Evolutionary conservation across 108 stramenopile genomes (phyloP).

Genomic region (Mayamaea pseudoterrestris): DNA sequence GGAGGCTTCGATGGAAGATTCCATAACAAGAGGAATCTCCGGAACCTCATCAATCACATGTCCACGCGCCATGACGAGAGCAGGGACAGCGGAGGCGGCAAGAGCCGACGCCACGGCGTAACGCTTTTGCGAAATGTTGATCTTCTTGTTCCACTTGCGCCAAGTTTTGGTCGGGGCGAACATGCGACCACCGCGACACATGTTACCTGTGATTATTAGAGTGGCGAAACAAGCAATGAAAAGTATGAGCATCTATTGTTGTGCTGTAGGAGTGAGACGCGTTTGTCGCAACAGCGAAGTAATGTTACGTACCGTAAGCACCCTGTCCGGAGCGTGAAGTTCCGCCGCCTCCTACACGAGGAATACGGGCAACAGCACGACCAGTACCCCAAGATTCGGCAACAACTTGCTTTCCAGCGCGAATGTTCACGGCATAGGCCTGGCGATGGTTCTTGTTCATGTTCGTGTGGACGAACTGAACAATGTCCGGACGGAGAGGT

Average conservation of each 20-base stretch:
- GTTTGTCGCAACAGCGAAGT: neutral
- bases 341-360: conserved; percentile 97
- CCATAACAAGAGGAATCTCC: conserved; percentile 95
- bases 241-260: neutral
- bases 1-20: conserved; percentile 65
- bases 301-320: conserved; percentile 99
- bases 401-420: conserved; percentile 91
- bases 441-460: conserved; percentile 99
- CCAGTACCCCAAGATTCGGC: conserved; percentile 99
- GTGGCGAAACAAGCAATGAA: neutral
- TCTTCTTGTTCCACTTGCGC: conserved; percentile 98
- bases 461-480: conserved; percentile 98
- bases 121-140: conserved; percentile 91
- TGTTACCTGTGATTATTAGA: no score
- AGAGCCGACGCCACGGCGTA: conserved; percentile 97
- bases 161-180: conserved; percentile 99
- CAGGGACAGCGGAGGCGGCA: conserved; percentile 94
- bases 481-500: conserved; percentile 96
- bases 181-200: conserved; percentile 97
- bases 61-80: conserved; percentile 98
- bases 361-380: conserved; percentile 99
- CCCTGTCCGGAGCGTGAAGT: conserved; percentile 98
- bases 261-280: neutral
- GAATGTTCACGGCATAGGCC: conserved; percentile 93
- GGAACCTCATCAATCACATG: conserved; percentile 93